Percentiles rank a stretch among this genome's conserved stretches.
phyloP scores from a whole-genome alignment of 2,329 filamentous ascomycete genomes.

The Stachybotrys echinatus region DNA sequence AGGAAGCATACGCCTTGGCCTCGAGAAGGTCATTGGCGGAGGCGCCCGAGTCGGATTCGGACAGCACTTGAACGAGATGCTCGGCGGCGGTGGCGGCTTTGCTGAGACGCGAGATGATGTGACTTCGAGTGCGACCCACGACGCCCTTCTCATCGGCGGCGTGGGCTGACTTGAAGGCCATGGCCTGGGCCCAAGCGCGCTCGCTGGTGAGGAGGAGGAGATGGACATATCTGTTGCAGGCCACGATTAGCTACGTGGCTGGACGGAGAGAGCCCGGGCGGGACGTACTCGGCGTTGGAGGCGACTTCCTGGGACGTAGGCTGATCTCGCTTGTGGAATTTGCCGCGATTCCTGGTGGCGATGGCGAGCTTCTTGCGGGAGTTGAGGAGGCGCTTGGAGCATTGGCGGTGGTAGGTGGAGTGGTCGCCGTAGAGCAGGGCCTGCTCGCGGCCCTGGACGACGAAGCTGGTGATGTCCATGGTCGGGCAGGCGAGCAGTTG shows the following conservation, averaged over 20 bases:
- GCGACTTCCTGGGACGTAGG: slow-evolving; percentile 72
- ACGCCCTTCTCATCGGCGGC: slow-evolving; percentile 75
- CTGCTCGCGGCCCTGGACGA: slow-evolving; percentile 74
- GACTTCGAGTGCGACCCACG: slow-evolving; percentile 71
- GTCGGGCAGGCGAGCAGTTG: slow-evolving; percentile 3
- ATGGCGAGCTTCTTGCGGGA: slow-evolving; percentile 81
- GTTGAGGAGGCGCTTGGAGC: slow-evolving; percentile 76
- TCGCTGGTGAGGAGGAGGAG: slow-evolving; percentile 84
- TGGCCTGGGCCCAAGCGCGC: slow-evolving; percentile 90
- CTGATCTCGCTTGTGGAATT: slow-evolving; percentile 67
- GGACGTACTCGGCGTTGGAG: slow-evolving; percentile 66
- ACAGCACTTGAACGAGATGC: slow-evolving; percentile 60
- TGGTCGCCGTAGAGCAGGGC: slow-evolving; percentile 87
- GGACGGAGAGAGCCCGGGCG: background rate
- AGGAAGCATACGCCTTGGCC: slow-evolving; percentile 74
- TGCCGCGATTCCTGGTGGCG: slow-evolving; percentile 78
- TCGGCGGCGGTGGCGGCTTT: slow-evolving; percentile 72
- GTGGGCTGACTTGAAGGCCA: slow-evolving; percentile 85
- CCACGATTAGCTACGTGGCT: slow-evolving; percentile 3
- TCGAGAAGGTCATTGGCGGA: slow-evolving; percentile 71
- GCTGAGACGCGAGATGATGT: slow-evolving; percentile 81
- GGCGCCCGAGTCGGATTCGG: slow-evolving; percentile 60
- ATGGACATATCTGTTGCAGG: slow-evolving; percentile 57
- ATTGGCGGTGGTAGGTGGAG: slow-evolving; percentile 73
- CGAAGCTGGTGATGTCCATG: slow-evolving; percentile 89